phyloP scores from a whole-genome alignment of 495 filamentous ascomycete species.

The Rusavskia elegans region DNA sequence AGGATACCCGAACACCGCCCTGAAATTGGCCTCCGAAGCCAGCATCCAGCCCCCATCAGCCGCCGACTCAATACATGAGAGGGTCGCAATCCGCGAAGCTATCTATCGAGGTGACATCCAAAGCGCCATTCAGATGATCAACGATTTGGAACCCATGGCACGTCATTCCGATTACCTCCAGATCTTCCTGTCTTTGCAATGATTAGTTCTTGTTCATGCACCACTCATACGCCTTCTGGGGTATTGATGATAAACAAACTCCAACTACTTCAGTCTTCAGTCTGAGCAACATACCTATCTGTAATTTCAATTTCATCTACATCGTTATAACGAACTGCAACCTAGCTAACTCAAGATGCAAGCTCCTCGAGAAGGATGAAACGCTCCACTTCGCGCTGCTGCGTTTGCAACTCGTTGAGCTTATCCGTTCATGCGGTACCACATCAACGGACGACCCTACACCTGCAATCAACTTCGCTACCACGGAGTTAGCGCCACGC shows the following conservation, averaged over 20 bases:
- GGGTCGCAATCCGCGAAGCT: constrained; percentile 47
- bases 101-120: constrained; percentile 44
- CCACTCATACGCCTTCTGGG: constrained; percentile 87
- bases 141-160: constrained; percentile 84
- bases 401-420: constrained; percentile 79
- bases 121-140: constrained; percentile 68
- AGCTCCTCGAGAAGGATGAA: constrained; percentile 79
- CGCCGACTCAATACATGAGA: constrained; percentile 52
- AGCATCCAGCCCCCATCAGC: constrained; percentile 63
- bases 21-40: constrained; percentile 86
- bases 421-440: constrained; percentile 63
- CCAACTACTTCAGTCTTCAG: constrained; percentile 87
- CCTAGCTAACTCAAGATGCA: constrained; percentile 16
- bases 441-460: constrained; percentile 50
- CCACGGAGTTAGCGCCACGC: constrained; percentile 67
- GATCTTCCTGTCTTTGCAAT: constrained; percentile 36
- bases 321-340: background rate
- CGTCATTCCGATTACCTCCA: constrained; percentile 16
- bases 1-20: constrained; percentile 83
- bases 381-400: constrained; percentile 83
- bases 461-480: constrained; percentile 73
- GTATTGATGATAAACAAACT: constrained; percentile 87
- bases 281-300: constrained; percentile 52
- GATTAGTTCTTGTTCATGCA: constrained; percentile 97
- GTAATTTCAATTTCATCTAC: background rate